Percentiles rank a stretch among this genome's conserved stretches.
phyloP scores from a whole-genome alignment of 306 rosid species.

The Quercus bicolor region DNA sequence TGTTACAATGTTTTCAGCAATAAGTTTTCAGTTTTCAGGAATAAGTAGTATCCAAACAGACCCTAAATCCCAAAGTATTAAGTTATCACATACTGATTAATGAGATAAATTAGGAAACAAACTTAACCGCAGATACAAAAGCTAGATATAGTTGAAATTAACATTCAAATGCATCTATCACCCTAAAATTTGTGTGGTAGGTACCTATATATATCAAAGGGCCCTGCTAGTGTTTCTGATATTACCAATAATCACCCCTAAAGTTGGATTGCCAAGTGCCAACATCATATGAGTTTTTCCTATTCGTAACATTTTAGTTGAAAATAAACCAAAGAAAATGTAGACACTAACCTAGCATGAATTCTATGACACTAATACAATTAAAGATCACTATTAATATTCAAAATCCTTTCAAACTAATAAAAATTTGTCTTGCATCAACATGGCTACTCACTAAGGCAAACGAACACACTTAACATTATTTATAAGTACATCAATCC shows the following conservation, averaged over 20 bases:
- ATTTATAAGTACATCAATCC: neutral
- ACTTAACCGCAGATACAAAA: neutral
- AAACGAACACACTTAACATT: neutral
- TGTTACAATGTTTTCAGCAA: rapidly evolving
- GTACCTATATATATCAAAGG: neutral
- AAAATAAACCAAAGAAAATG: neutral
- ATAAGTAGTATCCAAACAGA: no score
- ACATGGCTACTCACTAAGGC: neutral
- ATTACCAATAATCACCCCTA: neutral
- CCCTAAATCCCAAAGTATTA: no score
- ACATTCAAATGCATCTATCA: neutral
- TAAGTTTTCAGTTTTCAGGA: no score
- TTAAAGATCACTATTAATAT: neutral
- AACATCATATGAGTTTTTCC: neutral
- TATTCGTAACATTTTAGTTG: neutral
- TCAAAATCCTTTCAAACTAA: neutral
- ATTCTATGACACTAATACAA: neutral
- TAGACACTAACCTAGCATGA: neutral
- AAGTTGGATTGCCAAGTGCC: neutral
- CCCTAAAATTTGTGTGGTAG: neutral
- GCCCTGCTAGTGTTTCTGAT: neutral
- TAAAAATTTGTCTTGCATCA: neutral
- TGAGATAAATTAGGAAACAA: neutral
- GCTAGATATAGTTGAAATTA: neutral
- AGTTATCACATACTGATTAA: no score